Evolutionary conservation across 352 stramenopile species (phyloP), one percentile per base, ranked within the genome.

Genomic region (Globisporangium nodosum): DNA sequence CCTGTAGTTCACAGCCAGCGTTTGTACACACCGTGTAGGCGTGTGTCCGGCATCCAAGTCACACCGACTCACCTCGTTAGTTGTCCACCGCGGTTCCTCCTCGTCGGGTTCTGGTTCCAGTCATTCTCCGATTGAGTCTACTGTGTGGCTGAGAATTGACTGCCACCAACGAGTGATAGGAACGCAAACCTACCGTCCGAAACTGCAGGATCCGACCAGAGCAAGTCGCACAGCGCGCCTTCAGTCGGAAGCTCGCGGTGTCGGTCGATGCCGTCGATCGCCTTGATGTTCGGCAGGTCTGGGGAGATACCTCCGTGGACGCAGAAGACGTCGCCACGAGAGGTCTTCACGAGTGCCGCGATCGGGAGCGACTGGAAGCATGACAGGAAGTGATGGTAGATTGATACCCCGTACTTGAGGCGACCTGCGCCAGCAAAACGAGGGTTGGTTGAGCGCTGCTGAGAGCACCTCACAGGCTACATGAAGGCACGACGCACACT

Each of bases 321-420:
- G 40, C 80, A 92, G 24, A 94, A 72, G 24, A 94, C 64, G 16
- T 73, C 46, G 2, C 78, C 78, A 5, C 68, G 65, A 30, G 74
- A 61, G 0, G 80, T 87, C 3, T 71, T 52, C 7, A 91, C 12
- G 12, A 89, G 37, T 9, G 77, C 81, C 4, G 78, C 78, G 16
- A 94, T 60, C 37, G 80, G 85, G 63, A 92, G 76, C 18, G 73
- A 54, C 69, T 87, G 81, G 69, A 94, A 92, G 54, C 81, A 90
- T 27, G 81, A 79, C 7, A 92, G 56, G 52, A 94, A 94, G 58
- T 92, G 81, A 54, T 88, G 88, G 59, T 94, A 94, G 1, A 67
- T 73, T 15, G 80, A 90, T 13, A 92, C 74, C 0, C 85, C 81
- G 60, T 94, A 94, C 62, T 94, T 94, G 40, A 75, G 65, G 16